A percentile compares a stretch with the other conserved stretches of the same genome.
Evolutionary conservation across 345 rosid genomes (phyloP).

Genomic region (Moringa oleifera): DNA sequence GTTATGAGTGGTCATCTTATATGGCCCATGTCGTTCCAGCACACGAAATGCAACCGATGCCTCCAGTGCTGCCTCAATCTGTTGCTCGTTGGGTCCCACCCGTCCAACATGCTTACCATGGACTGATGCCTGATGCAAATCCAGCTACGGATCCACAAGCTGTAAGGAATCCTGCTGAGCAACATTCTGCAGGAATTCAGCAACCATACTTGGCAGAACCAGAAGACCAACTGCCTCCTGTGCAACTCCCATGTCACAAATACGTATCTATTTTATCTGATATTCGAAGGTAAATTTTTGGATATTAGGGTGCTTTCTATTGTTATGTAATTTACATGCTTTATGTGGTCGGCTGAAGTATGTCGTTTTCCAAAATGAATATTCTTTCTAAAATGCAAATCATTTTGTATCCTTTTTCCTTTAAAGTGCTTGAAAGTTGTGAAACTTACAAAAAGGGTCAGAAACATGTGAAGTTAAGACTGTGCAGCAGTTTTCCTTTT

Average conservation of each 20-base stretch:
- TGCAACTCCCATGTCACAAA: constrained; percentile 30
- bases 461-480: not conserved
- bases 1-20: constrained; percentile 8
- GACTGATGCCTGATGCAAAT: constrained; percentile 18
- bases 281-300: constrained; percentile 26
- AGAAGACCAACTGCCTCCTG: constrained; percentile 25
- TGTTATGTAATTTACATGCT: no score
- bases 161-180: constrained; percentile 15
- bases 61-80: constrained; percentile 5
- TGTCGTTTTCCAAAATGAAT: no score
- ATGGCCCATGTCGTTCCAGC: constrained; percentile 2
- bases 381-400: not conserved
- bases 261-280: constrained; percentile 26
- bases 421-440: not conserved
- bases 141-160: constrained; percentile 18
- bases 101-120: constrained; percentile 22
- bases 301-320: constrained; percentile 4
- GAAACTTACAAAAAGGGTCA: not conserved
- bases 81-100: constrained; percentile 10
- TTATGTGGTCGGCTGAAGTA: no score
- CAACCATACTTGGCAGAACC: constrained; percentile 16
- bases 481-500: constrained; percentile 6
- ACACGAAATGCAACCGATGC: not conserved
- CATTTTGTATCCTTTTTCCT: not conserved
- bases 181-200: constrained; percentile 21